These are phyloP conservation scores for Coemansia sp. DNA, from an alignment of 192 early-diverging fungal species.

Conservation along the genomic window DNA sequence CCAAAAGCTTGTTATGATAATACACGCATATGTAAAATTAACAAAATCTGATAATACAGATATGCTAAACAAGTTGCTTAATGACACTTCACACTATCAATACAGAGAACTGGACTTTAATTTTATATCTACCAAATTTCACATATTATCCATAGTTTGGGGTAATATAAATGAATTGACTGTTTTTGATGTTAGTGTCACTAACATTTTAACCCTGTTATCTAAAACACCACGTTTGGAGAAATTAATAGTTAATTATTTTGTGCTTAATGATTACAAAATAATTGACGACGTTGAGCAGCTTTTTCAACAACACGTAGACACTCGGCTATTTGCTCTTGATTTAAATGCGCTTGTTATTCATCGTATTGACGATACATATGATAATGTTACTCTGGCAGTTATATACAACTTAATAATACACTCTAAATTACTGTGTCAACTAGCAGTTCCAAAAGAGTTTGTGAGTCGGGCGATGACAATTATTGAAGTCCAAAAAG, in stretches of 20 bases:
- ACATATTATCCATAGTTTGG: no score
- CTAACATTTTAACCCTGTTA: no score
- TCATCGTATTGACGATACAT: neutral
- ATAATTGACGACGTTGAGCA: no score
- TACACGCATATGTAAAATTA: neutral
- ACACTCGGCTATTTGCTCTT: neutral
- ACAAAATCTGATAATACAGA: neutral
- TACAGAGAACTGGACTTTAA: no score
- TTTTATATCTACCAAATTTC: no score
- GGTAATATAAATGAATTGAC: no score
- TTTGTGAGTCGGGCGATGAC: neutral
- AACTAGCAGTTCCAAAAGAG: neutral
- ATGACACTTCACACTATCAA: no score
- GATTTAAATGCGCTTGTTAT: neutral
- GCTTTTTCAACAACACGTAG: no score
- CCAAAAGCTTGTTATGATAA: neutral
- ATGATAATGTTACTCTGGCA: neutral
- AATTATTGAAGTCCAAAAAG: neutral
- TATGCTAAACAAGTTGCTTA: neutral
- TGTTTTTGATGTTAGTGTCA: no score
- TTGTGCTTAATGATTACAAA: no score
- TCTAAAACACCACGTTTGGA: no score
- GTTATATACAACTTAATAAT: neutral
- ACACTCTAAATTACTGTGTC: neutral
- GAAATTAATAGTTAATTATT: no score